Percentiles rank a stretch among this genome's conserved stretches.
These are phyloP conservation scores for Lecanicillium sp. DNA, from an alignment of 2,329 filamentous ascomycete genomes.

Conservation along the genomic window DNA sequence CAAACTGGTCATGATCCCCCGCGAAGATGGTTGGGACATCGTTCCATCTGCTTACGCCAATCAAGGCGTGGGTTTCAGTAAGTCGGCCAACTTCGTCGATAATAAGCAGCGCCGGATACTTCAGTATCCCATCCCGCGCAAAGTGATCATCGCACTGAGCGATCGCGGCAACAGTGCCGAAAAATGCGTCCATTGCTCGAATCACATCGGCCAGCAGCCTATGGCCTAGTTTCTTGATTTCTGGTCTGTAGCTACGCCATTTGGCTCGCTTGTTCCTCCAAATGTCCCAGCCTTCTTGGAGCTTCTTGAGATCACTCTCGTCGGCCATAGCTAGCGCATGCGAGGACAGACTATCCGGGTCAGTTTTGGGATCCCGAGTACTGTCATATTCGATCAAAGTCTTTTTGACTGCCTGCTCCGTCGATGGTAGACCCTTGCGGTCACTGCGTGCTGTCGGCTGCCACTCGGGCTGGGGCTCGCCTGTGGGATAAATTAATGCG, in stretches of 20 bases:
- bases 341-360: neutral
- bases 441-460: neutral
- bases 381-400: neutral
- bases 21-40: neutral
- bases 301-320: neutral
- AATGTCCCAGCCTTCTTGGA: neutral
- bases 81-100: slow-evolving; percentile 3
- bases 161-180: neutral
- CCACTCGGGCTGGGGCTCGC: neutral
- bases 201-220: neutral
- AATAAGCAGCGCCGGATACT: neutral
- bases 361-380: neutral
- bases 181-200: neutral
- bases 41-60: neutral
- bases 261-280: neutral
- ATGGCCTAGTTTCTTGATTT: neutral
- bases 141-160: slow-evolving; percentile 4
- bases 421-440: neutral
- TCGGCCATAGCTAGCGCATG: neutral
- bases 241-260: neutral
- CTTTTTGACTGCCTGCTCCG: neutral
- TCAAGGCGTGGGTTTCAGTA: neutral
- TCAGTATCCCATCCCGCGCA: neutral
- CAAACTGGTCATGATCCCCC: slow-evolving; percentile 1
- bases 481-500: neutral